These are phyloP conservation scores for Coemansia sp. DNA, from an alignment of 192 early-diverging fungal genomes.

Conservation along the genomic window DNA sequence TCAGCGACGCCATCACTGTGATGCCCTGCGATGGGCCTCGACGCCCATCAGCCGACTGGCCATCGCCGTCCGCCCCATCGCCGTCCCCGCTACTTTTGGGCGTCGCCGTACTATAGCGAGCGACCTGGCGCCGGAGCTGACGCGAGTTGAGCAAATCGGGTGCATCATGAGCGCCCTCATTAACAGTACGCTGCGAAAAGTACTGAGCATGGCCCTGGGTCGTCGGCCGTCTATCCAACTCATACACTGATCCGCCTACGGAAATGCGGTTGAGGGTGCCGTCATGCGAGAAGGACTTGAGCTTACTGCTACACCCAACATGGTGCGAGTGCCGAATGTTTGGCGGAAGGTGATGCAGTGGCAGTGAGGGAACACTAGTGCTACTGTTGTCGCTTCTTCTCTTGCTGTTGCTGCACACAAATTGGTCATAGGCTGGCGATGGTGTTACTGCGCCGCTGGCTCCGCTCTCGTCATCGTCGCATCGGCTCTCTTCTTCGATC, in stretches of 20 bases:
- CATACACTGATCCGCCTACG: background rate
- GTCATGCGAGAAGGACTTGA: constrained; percentile 43
- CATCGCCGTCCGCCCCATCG: background rate
- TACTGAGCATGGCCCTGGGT: constrained; percentile 4
- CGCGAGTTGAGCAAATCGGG: constrained; percentile 48
- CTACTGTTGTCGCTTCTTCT: constrained; percentile 8
- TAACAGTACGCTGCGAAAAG: background rate
- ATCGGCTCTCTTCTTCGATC: background rate
- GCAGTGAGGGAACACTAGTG: background rate
- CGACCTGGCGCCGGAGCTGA: constrained; percentile 39
- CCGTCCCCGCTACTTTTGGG: background rate
- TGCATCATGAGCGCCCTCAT: constrained; percentile 8
- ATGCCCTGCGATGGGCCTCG: constrained; percentile 5
- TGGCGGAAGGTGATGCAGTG: background rate
- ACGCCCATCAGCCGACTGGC: constrained; percentile 3
- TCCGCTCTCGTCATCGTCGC: constrained; percentile 6
- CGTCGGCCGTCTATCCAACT: constrained; percentile 6
- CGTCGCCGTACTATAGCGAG: constrained; percentile 15
- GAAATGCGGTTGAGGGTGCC: constrained; percentile 11
- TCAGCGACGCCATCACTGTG: constrained; percentile 26
- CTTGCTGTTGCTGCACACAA: constrained; percentile 1
- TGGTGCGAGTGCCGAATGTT: background rate
- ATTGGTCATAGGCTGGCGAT: background rate
- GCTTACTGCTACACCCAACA: constrained; percentile 3
- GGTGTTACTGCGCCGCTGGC: background rate